Conservation (phyloP, 1,139 yeast genomes). For the Debaryomycetaceae sp. region DNA sequence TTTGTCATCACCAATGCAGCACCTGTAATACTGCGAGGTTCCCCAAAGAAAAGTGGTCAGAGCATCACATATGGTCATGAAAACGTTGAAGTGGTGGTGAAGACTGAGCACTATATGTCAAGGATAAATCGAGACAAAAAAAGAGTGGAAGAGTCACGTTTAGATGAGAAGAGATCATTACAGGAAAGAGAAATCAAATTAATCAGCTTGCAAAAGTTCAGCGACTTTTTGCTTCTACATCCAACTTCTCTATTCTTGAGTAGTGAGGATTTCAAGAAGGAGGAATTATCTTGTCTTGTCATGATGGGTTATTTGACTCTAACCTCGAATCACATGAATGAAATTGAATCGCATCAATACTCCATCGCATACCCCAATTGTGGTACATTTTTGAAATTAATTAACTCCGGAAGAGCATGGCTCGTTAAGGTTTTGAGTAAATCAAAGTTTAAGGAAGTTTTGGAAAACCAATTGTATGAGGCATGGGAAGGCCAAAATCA, state of each 20-base stretch:
- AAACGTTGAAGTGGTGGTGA: slow-evolving; percentile 38
- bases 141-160: slow-evolving; percentile 6
- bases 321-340: slow-evolving; percentile 46
- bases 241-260: slow-evolving; percentile 32
- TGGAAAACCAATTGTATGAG: slow-evolving; percentile 46
- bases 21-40: slow-evolving; percentile 41
- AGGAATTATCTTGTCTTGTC: slow-evolving; percentile 36
- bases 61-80: slow-evolving; percentile 45
- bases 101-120: slow-evolving; percentile 19
- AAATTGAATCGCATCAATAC: slow-evolving; percentile 41
- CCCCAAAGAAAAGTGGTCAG: slow-evolving; percentile 28
- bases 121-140: slow-evolving; percentile 11
- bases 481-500: slow-evolving; percentile 46
- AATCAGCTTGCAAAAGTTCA: slow-evolving; percentile 20
- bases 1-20: slow-evolving; percentile 45
- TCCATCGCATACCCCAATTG: slow-evolving; percentile 59
- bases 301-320: slow-evolving; percentile 55
- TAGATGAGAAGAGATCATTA: slow-evolving; percentile 1
- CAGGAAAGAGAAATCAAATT: slow-evolving; percentile 3
- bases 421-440: slow-evolving; percentile 42
- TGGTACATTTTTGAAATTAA: slow-evolving; percentile 52
- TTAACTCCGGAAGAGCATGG: slow-evolving; percentile 49
- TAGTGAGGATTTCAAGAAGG: slow-evolving; percentile 20
- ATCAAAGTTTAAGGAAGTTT: slow-evolving; percentile 47
- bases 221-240: slow-evolving; percentile 18